Conservation (phyloP, 2,329 filamentous ascomycete species). For the Ophiostoma himal-ulmi region DNA sequence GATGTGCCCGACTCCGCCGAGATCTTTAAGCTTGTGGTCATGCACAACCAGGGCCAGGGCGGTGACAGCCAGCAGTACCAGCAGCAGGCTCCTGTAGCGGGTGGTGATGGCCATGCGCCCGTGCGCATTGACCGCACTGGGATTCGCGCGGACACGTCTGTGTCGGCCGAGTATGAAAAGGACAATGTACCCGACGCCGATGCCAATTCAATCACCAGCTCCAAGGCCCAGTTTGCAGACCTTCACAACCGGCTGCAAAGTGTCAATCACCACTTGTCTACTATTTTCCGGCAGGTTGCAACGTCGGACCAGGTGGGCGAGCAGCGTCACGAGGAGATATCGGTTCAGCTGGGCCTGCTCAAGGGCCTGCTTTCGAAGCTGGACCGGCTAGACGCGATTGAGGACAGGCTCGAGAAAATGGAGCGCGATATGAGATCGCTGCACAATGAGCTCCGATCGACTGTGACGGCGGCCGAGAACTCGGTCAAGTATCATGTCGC, state of each 20-base stretch:
- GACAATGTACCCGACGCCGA: slow-evolving; percentile 44
- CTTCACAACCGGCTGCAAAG: slow-evolving; percentile 76
- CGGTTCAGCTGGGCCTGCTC: slow-evolving; percentile 43
- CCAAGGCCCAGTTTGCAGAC: slow-evolving; percentile 67
- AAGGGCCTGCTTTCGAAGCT: slow-evolving; percentile 37
- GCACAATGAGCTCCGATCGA: slow-evolving; percentile 43
- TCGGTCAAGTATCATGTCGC: slow-evolving; percentile 47
- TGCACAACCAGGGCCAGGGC: slow-evolving; percentile 49
- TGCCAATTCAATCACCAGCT: slow-evolving; percentile 44
- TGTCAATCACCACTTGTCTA: slow-evolving; percentile 62
- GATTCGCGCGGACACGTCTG: slow-evolving; percentile 10
- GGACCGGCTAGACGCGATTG: slow-evolving; percentile 40
- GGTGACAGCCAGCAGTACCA: slow-evolving; percentile 26
- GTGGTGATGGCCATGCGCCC: background rate
- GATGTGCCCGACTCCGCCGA: slow-evolving; percentile 95
- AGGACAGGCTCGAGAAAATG: slow-evolving; percentile 44
- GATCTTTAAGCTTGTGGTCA: slow-evolving; percentile 76
- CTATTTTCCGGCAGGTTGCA: slow-evolving; percentile 54
- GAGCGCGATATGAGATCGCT: slow-evolving; percentile 55
- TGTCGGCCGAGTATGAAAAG: slow-evolving; percentile 28
- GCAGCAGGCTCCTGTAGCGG: slow-evolving; percentile 17
- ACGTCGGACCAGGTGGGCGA: slow-evolving; percentile 47
- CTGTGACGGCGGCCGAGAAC: slow-evolving; percentile 38
- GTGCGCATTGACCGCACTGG: background rate
- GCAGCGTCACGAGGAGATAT: slow-evolving; percentile 51